Base-by-base conservation (phyloP, 441 rosid species). In the Euphorbia corollata region DNA sequence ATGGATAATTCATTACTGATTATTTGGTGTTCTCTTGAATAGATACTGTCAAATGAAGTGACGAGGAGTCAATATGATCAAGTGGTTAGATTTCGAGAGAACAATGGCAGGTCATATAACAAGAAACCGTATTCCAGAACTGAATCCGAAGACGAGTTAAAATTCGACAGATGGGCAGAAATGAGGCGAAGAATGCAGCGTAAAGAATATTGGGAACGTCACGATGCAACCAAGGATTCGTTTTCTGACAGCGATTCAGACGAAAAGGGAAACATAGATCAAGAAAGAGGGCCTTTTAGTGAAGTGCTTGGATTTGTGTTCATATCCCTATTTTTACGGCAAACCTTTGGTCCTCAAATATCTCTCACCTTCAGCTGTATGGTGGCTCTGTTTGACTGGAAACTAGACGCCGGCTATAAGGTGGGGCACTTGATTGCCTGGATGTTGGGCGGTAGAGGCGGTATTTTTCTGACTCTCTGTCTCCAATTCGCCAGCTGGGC, bases 401-500 rank as follows among this genome's bases (percentile, higher is more conserved):
- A 86, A 69, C 69, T 92, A 51, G 98, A 92, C 78, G 76, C 76
- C 56, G 96, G 93, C 45, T 92, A 90, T 70, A 92, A 92, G 77
- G 64, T 81, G 2, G 98, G 97, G 19, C 86, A 87, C 60, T 54
- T 81, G 69, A 76, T 89, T 32, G 97, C 96, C 13, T 88, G 88
- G 92, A 50, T 88, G 66, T 71, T 90, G 59, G 98, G 92, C 0
- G 96, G 97, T n/a, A 86, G 85, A 71, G 84, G 89, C 0, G 96
- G 96, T 16, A 69, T 89, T 70, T 63, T 89, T 69, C 89, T 85
- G 48, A 80, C 85, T 20, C 63, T 91, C 50, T 87, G 90, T 78
- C 80, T 91, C 38, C 80, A 82, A 8, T 83, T 90, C 43, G 88
- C 96, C 32, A 90, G 96, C 59, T 90, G 97, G 97, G 84, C 81